Evolutionary conservation across 805 yeast genomes (phyloP).

Genomic region (Jamesozyma gamospora): DNA sequence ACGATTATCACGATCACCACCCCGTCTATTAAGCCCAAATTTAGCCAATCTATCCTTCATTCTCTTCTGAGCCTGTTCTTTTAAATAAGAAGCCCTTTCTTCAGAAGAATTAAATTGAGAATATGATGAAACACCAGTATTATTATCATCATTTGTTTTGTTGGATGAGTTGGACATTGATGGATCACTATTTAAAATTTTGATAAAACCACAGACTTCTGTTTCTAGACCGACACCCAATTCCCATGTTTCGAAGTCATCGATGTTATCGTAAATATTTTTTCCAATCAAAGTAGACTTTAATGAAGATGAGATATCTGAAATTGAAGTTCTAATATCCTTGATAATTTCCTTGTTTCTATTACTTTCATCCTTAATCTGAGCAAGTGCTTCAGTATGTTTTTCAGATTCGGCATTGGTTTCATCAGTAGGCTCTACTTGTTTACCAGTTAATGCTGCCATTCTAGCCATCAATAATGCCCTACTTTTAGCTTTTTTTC

Average conservation of each 20-base stretch:
- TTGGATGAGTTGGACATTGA: background rate
- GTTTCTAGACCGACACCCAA: slow-evolving; percentile 66
- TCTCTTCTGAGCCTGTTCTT: slow-evolving; percentile 69
- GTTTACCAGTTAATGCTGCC: slow-evolving; percentile 65
- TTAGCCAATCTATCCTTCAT: slow-evolving; percentile 82
- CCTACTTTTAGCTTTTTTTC: slow-evolving; percentile 68
- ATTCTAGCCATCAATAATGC: slow-evolving; percentile 74
- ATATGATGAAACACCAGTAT: slow-evolving; percentile 1
- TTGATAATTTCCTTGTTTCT: slow-evolving; percentile 49
- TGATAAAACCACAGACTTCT: slow-evolving; percentile 52
- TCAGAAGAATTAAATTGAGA: slow-evolving; percentile 37
- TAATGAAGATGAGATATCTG: slow-evolving; percentile 39
- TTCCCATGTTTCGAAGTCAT: slow-evolving; percentile 66
- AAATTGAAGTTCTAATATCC: slow-evolving; percentile 63
- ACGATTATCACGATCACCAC: slow-evolving; percentile 1
- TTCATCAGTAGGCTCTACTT: slow-evolving; percentile 1
- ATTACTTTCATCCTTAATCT: slow-evolving; percentile 41
- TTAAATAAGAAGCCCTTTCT: slow-evolving; percentile 69
- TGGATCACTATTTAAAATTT: slow-evolving; percentile 33
- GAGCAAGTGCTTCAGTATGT: slow-evolving; percentile 34
- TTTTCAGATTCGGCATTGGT: slow-evolving; percentile 5
- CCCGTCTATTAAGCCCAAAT: slow-evolving; percentile 51
- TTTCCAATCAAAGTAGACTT: slow-evolving; percentile 24
- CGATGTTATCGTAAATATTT: slow-evolving; percentile 30
- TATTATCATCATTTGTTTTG: background rate